phyloP scores from a whole-genome alignment of 257 asterid genomes.

The Nemophila menziesii region DNA sequence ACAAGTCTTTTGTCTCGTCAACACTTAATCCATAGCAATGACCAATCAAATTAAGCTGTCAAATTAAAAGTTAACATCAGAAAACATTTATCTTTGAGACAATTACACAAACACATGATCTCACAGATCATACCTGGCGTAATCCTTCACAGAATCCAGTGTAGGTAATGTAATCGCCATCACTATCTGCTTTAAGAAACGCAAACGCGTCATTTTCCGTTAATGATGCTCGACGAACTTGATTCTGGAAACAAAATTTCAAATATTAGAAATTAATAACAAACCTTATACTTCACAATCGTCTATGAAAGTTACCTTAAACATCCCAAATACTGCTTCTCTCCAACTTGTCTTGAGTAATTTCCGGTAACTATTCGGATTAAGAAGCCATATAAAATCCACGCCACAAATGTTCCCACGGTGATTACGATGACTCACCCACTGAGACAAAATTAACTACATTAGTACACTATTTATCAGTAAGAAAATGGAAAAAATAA shows the following conservation, averaged over 20 bases:
- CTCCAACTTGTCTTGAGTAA: slow-evolving; percentile 93
- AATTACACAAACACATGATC: background rate
- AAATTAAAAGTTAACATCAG: background rate
- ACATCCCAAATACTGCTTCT: slow-evolving; percentile 90
- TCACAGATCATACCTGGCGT: slow-evolving; percentile 40
- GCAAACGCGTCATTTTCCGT: slow-evolving; percentile 79
- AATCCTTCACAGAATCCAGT: slow-evolving; percentile 81
- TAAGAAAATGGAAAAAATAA: too few species aligned
- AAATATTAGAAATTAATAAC: background rate
- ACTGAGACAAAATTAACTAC: slow-evolving; percentile 29
- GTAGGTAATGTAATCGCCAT: slow-evolving; percentile 66
- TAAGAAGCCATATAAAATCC: slow-evolving; percentile 98
- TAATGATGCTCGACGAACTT: slow-evolving; percentile 70
- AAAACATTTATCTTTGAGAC: background rate
- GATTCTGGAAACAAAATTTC: slow-evolving; percentile 45
- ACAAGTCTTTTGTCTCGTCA: slow-evolving; percentile 71
- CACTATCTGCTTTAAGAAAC: slow-evolving; percentile 67
- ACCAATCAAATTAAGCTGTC: slow-evolving; percentile 36
- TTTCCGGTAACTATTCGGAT: slow-evolving; percentile 78
- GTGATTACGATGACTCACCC: slow-evolving; percentile 98
- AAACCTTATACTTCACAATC: background rate
- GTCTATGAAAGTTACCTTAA: slow-evolving; percentile 39
- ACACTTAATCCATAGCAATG: slow-evolving; percentile 69
- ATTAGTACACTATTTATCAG: background rate
- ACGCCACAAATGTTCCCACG: slow-evolving; percentile 98